Evolutionary conservation across 192 early-diverging fungal genomes (phyloP), one percentile per base, ranked within the genome.

Genomic region (Umbelopsis sp.): DNA sequence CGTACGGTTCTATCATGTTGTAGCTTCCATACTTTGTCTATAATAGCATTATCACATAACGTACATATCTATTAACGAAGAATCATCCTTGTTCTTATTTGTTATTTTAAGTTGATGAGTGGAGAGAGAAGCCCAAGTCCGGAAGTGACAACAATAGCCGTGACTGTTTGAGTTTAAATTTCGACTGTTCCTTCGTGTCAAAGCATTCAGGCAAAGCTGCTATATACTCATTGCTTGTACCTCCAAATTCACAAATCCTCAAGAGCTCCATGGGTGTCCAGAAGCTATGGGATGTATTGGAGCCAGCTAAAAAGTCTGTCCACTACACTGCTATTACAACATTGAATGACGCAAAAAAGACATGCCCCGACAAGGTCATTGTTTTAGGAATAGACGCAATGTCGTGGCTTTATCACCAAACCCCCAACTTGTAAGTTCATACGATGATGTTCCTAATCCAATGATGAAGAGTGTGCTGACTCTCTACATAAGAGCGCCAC

Each of bases 401-500:
- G 12, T 25, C 55, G 7, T 61, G 55, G 55, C 30, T 61, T 13
- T 61, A 61, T 16, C 55, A 61, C 27, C 55, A 61, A 15, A 27
- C 27, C 9, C 27, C 27, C 8, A 35, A 61, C 25, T 16, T 61
- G 55, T 61, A 61, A 61, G 55, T 6, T 0, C 5, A 41, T 4
- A 9, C 27, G 3, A 30, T 30, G 27, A 30, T 30, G 27, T 30
- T 30, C 27, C 27, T 30, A 30, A 30, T 30, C 1, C 27, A 30
- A 30, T 3, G 27, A 30, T 41, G 37, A 41, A 4, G 6, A 41
- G 1, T 30, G 1, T 30, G 10, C 37, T 41, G 7, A 41, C 37
- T 41, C 1, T 41, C 5, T 41, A 41, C 37, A 9, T 41, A 41
- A 61, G 55, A 12, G 12, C 55, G 2, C 16, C 25, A 35, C 13